Conservation (phyloP, 768 basidiomycete species). For the Kwoniella newhampshirensis region DNA sequence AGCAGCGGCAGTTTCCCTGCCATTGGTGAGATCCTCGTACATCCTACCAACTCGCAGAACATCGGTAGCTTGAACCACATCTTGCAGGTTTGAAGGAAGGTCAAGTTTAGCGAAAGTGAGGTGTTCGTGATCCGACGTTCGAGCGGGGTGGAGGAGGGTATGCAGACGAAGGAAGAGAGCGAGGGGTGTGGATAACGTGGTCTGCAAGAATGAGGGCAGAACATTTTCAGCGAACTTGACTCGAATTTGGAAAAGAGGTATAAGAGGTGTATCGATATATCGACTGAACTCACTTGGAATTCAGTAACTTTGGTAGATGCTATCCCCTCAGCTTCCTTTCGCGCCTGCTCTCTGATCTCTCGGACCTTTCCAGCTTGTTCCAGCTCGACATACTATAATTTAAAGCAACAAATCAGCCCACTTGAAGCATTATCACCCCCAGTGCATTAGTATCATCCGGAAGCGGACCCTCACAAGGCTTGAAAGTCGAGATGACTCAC, state of each 20-base stretch:
- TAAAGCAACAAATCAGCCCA: background rate
- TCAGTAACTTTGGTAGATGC: conserved; percentile 12
- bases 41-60: conserved; percentile 38
- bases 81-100: conserved; percentile 30
- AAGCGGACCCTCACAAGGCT: no score
- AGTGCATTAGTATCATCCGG: no score
- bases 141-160: conserved; percentile 43
- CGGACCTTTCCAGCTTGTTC: conserved; percentile 40
- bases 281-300: conserved; percentile 24
- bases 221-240: background rate
- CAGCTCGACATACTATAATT: conserved; percentile 32
- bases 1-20: conserved; percentile 23
- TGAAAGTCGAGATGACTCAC: conserved; percentile 60
- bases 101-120: conserved; percentile 37
- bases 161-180: conserved; percentile 38
- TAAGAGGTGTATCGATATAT: background rate
- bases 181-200: conserved; percentile 26
- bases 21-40: conserved; percentile 37
- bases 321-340: conserved; percentile 11
- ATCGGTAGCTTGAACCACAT: conserved; percentile 45
- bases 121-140: conserved; percentile 38
- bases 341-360: conserved; percentile 25
- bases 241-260: background rate
- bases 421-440: background rate
- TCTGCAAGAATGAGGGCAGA: conserved; percentile 1